Evolutionary conservation across 2,329 filamentous ascomycete genomes (phyloP).

Genomic region (Neofusicoccum cordaticola): DNA sequence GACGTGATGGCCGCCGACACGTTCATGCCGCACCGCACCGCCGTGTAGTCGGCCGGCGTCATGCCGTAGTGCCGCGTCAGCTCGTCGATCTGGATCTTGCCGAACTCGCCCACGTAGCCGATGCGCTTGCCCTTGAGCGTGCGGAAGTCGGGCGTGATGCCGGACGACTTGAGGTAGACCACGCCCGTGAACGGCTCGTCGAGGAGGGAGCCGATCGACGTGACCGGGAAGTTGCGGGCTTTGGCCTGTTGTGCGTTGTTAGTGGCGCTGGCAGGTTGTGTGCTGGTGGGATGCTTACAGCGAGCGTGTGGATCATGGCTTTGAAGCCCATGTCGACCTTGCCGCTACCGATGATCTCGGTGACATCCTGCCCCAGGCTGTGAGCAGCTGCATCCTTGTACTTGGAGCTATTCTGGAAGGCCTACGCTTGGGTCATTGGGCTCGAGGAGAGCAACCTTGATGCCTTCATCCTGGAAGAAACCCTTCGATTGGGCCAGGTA

Average conservation of each 20-base stretch:
- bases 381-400: slow-evolving; percentile 17
- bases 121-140: slow-evolving; percentile 74
- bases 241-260: slow-evolving; percentile 59
- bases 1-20: slow-evolving; percentile 73
- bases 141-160: slow-evolving; percentile 72
- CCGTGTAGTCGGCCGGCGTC: slow-evolving; percentile 69
- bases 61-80: slow-evolving; percentile 76
- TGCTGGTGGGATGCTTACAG: slow-evolving; percentile 45
- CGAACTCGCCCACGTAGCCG: slow-evolving; percentile 77
- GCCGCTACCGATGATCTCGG: slow-evolving; percentile 73
- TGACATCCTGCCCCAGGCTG: slow-evolving; percentile 58
- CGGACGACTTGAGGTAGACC: slow-evolving; percentile 70
- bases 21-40: slow-evolving; percentile 78
- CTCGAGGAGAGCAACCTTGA: slow-evolving; percentile 74
- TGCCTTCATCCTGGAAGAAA: slow-evolving; percentile 71
- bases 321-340: slow-evolving; percentile 80
- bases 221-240: slow-evolving; percentile 69
- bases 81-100: slow-evolving; percentile 81
- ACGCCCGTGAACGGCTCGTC: slow-evolving; percentile 79
- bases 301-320: slow-evolving; percentile 80
- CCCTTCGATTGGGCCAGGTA: slow-evolving; percentile 75
- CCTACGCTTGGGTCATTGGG: slow-evolving; percentile 70
- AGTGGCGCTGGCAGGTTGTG: background rate
- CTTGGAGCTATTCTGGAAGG: background rate
- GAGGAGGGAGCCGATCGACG: slow-evolving; percentile 70